phyloP scores from a whole-genome alignment of 495 filamentous ascomycete species.

The Hapsidospora chrysogenum region DNA sequence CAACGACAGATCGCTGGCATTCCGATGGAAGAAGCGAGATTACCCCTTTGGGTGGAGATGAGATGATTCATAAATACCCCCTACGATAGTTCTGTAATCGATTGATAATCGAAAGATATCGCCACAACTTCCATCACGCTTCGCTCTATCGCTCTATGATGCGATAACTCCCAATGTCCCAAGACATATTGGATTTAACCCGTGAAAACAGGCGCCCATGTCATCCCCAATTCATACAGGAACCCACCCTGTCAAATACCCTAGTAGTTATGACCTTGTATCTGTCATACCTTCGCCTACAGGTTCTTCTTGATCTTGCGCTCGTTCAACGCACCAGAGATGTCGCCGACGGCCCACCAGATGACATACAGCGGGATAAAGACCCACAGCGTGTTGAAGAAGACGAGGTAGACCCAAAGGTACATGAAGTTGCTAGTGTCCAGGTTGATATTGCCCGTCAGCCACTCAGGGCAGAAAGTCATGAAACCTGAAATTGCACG shows the following conservation, averaged over 20 bases:
- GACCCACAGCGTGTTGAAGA: constrained; percentile 90
- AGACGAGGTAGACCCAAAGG: constrained; percentile 71
- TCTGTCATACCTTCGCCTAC: too few relatives aligned
- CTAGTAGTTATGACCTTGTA: too few relatives aligned
- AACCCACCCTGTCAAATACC: too few relatives aligned
- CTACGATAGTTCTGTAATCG: background rate
- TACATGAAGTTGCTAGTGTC: constrained; percentile 76
- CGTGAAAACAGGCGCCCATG: too few relatives aligned
- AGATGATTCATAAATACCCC: too few relatives aligned
- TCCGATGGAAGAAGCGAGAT: background rate
- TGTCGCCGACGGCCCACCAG: constrained; percentile 44
- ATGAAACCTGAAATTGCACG: constrained; percentile 47
- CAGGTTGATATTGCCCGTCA: constrained; percentile 59
- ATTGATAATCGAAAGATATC: too few relatives aligned
- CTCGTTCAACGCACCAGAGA: constrained; percentile 35
- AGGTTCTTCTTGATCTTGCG: constrained; percentile 13
- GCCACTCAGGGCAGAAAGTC: constrained; percentile 93
- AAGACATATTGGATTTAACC: too few relatives aligned
- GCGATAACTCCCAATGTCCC: background rate
- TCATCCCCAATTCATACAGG: too few relatives aligned
- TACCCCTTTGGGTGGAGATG: background rate
- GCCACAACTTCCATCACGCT: background rate
- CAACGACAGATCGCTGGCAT: background rate
- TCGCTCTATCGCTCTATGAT: background rate
- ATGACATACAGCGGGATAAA: constrained; percentile 62